A percentile compares a stretch with the other conserved stretches of the same genome.
phyloP scores from a whole-genome alignment of 805 yeast genomes.

The Saccharomycopsis olivae region DNA sequence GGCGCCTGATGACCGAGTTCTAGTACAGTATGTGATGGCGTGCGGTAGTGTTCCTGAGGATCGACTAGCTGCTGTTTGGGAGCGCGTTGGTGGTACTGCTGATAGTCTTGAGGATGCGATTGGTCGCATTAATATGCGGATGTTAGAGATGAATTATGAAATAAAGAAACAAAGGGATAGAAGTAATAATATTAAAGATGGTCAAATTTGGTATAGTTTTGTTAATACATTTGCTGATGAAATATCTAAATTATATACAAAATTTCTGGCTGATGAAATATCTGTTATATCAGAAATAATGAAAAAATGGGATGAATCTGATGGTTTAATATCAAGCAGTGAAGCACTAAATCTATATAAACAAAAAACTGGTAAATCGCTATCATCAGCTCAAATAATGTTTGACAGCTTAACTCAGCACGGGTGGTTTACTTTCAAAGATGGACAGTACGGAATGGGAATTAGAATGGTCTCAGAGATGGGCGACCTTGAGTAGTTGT shows the following conservation, averaged over 20 bases:
- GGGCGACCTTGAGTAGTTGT: neutral
- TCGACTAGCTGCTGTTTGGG: conserved; percentile 5
- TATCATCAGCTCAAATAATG: conserved; percentile 9
- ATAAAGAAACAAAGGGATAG: conserved; percentile 13
- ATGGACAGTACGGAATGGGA: conserved; percentile 10
- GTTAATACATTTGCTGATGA: conserved; percentile 12
- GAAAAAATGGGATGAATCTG: conserved; percentile 5
- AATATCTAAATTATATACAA: conserved; percentile 9
- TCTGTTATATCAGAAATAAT: conserved; percentile 9
- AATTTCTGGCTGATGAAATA: conserved; percentile 13
- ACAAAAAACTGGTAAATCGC: conserved; percentile 6
- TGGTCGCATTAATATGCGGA: conserved; percentile 8
- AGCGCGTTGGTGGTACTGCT: neutral
- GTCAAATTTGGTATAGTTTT: conserved; percentile 10
- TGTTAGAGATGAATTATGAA: conserved; percentile 13
- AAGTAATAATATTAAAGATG: neutral
- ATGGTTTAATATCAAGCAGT: conserved; percentile 7
- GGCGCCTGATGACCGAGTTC: conserved; percentile 10
- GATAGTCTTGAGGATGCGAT: neutral
- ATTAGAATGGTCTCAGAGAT: conserved; percentile 14
- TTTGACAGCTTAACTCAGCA: conserved; percentile 8
- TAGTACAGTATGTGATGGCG: conserved; percentile 16
- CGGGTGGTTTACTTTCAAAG: conserved; percentile 13
- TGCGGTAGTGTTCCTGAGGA: conserved; percentile 8
- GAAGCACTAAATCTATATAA: conserved; percentile 12